Percentiles rank a stretch among this genome's conserved stretches.
These are phyloP conservation scores for Barbatosphaeria neglecta DNA, from an alignment of 495 filamentous ascomycete genomes.

Conservation along the genomic window DNA sequence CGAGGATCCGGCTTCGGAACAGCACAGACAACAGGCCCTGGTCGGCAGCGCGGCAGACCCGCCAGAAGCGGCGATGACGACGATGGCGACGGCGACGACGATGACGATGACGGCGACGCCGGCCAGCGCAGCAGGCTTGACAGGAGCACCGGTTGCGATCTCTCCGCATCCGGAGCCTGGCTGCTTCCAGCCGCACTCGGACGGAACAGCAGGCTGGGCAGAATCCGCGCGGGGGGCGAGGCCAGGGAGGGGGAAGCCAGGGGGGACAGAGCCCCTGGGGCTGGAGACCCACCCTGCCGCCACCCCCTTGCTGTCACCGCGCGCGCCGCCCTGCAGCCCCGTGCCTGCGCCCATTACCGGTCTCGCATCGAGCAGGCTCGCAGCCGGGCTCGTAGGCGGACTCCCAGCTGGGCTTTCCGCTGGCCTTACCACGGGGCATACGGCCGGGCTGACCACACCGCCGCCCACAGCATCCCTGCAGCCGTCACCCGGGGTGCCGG, in stretches of 20 bases:
- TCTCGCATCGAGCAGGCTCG: no score
- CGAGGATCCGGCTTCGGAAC: conserved; percentile 30
- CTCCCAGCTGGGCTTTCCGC: no score
- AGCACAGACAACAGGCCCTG: conserved; percentile 33
- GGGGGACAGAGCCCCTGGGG: no score
- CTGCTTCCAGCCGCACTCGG: no score
- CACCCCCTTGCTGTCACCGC: not conserved
- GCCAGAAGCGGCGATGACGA: conserved; percentile 30
- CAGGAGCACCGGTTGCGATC: no score
- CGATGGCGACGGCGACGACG: conserved; percentile 26
- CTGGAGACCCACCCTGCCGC: not conserved
- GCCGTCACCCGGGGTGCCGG: conserved; percentile 11
- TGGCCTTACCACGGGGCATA: conserved; percentile 9
- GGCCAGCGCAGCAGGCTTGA: no score
- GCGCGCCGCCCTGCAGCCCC: not conserved
- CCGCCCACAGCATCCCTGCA: conserved; percentile 16
- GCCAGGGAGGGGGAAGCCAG: no score
- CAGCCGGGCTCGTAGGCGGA: no score
- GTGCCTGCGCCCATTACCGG: not conserved
- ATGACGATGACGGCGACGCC: conserved; percentile 28
- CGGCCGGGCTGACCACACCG: conserved; percentile 16
- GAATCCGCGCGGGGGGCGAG: no score
- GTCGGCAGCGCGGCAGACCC: conserved; percentile 9
- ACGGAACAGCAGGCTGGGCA: no score
- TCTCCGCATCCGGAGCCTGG: no score